Base-by-base conservation (phyloP, 495 filamentous ascomycete genomes). In the Neurospora sp. region DNA sequence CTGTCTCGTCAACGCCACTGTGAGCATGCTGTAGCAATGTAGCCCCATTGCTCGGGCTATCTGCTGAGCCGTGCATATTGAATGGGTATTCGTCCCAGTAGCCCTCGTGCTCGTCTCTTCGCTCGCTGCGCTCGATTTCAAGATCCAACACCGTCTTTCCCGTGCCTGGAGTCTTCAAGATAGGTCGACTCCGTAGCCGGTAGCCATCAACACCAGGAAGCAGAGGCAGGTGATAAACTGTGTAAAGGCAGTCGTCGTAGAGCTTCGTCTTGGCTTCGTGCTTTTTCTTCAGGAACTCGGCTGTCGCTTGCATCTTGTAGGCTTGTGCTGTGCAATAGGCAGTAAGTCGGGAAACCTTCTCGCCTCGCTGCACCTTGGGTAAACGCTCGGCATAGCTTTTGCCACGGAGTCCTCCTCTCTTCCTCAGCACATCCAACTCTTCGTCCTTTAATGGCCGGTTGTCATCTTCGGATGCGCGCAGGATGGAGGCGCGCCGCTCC, bases 201-300 rank as follows among this genome's bases (percentile, higher is more conserved):
- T 93, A 97, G 7, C 96, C 96, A 41, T 96, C 93, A 59, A 84
- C 86, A 0, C 96, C 96, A 8, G 92, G 91, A 70, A 98, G 83
- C 69, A 99, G 81, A 10, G 96, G 96, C 37, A 97, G 84, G 83
- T 98, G 94, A 81, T 98, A 99, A 39, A 95, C 96, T 6, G 90
- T 92, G 77, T 99, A 99, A 23, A 99, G 86, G 78, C 96, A 98
- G 79, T 99, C 96, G 81, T 98, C 96, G 81, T 99, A 99, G n/a
- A 98, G 86, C 81, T 99, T 99, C 48, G 94, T 97, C 83, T 92
- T 89, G 0, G 94, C 96, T n/a, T 91, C 91, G 86, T 99, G 96
- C 78, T 89, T 89, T 66, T 91, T 93, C 79, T 91, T 92, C 42
- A 97, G 86, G 83, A 99, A 99, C 66, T 92, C 88, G 23, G 93